A percentile compares a stretch with the other conserved stretches of the same genome.
phyloP scores from a whole-genome alignment of 192 early-diverging fungal species.

The Coemansia sp. region DNA sequence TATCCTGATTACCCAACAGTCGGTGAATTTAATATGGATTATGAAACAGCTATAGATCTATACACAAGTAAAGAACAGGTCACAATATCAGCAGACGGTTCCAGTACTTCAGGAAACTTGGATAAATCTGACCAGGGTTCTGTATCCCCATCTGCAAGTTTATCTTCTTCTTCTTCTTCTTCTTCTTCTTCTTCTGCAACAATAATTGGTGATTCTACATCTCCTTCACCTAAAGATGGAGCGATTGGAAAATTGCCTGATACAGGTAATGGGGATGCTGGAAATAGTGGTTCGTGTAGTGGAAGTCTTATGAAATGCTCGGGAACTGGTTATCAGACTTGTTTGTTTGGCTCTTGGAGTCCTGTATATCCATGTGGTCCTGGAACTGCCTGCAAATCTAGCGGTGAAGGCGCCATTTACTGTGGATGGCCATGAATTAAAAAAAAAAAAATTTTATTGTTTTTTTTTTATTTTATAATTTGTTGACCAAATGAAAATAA shows the following conservation, averaged over 20 bases:
- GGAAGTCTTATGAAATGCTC: neutral
- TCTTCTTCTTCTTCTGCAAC: too few relatives aligned
- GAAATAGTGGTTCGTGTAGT: too few relatives aligned
- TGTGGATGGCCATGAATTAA: too few relatives aligned
- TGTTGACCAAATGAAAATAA: too few relatives aligned
- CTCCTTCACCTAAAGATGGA: too few relatives aligned
- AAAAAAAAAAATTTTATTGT: neutral
- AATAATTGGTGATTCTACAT: too few relatives aligned
- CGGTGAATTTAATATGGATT: conserved; percentile 21
- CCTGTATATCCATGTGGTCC: neutral
- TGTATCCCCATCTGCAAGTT: too few relatives aligned
- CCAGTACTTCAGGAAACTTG: neutral
- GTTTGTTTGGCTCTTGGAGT: neutral
- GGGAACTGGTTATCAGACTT: neutral
- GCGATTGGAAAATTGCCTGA: too few relatives aligned
- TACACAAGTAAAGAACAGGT: neutral
- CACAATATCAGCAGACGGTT: neutral
- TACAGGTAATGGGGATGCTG: too few relatives aligned
- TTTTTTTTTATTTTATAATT: neutral
- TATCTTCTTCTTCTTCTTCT: too few relatives aligned
- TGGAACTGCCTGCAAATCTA: neutral
- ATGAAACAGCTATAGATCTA: neutral
- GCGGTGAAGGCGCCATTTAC: neutral
- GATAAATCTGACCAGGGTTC: too few relatives aligned
- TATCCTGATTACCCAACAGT: conserved; percentile 42